phyloP scores from a whole-genome alignment of 305 asterid species.

The Fraxinus floribunda region DNA sequence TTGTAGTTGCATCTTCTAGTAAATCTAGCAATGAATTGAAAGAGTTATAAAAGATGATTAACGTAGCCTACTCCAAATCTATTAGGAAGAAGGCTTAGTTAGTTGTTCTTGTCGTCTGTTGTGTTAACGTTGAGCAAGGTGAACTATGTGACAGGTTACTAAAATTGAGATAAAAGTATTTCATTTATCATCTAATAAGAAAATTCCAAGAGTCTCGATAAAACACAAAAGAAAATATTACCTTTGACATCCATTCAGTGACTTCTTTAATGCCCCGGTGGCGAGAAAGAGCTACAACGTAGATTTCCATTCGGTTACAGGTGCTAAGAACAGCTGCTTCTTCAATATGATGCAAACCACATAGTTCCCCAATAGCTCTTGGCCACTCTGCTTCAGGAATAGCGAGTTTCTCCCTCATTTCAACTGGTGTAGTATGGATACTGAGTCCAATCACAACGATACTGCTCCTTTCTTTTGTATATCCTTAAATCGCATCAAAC shows the following conservation, averaged over 20 bases:
- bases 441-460: constrained; percentile 88
- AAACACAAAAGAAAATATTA: constrained; percentile 8
- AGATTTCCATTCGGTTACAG: constrained; percentile 95
- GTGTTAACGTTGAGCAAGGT: neutral
- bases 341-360: constrained; percentile 88
- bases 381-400: constrained; percentile 95
- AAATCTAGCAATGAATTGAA: neutral
- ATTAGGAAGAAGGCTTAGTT: neutral
- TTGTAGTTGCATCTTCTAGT: neutral
- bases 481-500: constrained; percentile 48
- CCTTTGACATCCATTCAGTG: constrained; percentile 99
- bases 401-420: constrained; percentile 93
- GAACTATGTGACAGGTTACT: neutral
- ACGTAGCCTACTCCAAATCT: neutral
- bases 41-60: neutral
- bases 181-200: neutral
- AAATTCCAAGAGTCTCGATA: constrained; percentile 4
- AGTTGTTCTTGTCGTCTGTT: neutral
- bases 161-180: neutral
- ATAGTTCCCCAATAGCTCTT: constrained; percentile 40
- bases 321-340: constrained; percentile 99
- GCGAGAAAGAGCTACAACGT: constrained; percentile 91
- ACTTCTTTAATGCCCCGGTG: constrained; percentile 98
- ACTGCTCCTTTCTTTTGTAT: constrained; percentile 90
- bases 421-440: constrained; percentile 81